Conservation (phyloP, 768 basidiomycete species). For the Lactarius trivialis region DNA sequence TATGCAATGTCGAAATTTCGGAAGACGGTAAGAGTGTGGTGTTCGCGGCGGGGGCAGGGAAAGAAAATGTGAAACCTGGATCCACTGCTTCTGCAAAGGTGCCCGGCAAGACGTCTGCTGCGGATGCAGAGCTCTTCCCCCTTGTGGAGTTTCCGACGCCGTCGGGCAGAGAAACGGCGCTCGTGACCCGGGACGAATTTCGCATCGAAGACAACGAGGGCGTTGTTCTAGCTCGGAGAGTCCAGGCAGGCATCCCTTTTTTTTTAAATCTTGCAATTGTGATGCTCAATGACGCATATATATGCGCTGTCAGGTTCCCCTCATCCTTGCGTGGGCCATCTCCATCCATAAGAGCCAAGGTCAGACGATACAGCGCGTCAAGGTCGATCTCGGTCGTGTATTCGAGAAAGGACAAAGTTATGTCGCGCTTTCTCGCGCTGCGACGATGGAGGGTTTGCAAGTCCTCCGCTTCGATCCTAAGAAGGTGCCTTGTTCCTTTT, state of each 20-base stretch:
- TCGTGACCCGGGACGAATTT: slow-evolving; percentile 48
- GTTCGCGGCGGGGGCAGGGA: slow-evolving; percentile 23
- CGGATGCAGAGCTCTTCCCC: slow-evolving; percentile 39
- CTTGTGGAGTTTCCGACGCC: slow-evolving; percentile 42
- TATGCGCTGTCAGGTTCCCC: slow-evolving; percentile 44
- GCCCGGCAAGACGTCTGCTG: slow-evolving; percentile 25
- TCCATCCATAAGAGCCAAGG: slow-evolving; percentile 77
- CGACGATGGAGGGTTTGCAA: slow-evolving; percentile 47
- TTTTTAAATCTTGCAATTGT: background rate
- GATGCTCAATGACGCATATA: background rate
- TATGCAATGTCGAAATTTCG: slow-evolving; percentile 32
- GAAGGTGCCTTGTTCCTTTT: slow-evolving; percentile 33
- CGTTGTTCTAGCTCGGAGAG: slow-evolving; percentile 40
- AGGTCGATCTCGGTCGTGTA: slow-evolving; percentile 57
- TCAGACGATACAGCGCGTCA: slow-evolving; percentile 61
- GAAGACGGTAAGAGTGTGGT: slow-evolving; percentile 30
- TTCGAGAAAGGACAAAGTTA: slow-evolving; percentile 56
- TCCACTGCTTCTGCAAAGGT: background rate
- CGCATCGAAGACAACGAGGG: slow-evolving; percentile 48
- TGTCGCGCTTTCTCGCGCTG: slow-evolving; percentile 46
- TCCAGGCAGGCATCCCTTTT: slow-evolving; percentile 32
- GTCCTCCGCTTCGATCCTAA: slow-evolving; percentile 46
- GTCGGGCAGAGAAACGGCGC: slow-evolving; percentile 39
- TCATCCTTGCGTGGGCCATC: slow-evolving; percentile 75
- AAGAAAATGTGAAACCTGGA: slow-evolving; percentile 31